These are phyloP conservation scores for Schizochytrium sp. DNA, from an alignment of 108 stramenopile genomes.

Conservation along the genomic window DNA sequence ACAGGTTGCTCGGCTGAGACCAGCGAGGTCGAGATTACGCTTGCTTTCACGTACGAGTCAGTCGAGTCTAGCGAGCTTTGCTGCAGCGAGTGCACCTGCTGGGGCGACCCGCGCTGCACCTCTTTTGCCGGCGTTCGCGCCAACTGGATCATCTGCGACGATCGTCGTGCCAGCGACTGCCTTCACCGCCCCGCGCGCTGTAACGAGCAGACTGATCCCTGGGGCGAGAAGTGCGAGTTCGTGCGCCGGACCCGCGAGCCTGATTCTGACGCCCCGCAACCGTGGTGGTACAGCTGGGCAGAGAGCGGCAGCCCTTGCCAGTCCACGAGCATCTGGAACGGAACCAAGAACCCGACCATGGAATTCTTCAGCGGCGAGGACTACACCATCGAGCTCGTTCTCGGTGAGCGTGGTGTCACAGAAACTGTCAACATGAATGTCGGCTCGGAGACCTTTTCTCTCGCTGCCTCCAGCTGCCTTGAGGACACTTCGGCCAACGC, in stretches of 20 bases:
- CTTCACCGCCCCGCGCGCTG: background rate
- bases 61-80: background rate
- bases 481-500: background rate
- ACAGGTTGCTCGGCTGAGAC: background rate
- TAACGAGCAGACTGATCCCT: background rate
- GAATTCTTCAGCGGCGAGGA: background rate
- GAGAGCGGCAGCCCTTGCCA: background rate
- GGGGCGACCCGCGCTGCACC: background rate
- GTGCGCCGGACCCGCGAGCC: background rate
- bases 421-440: background rate
- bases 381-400: background rate
- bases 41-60: background rate
- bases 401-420: background rate
- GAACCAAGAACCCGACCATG: background rate
- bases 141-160: conserved; percentile 3
- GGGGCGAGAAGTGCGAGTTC: background rate
- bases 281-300: background rate
- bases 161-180: background rate
- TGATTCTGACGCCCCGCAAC: background rate
- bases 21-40: background rate
- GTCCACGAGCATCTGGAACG: background rate
- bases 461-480: background rate
- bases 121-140: background rate
- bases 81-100: background rate
- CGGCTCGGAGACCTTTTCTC: background rate